phyloP scores from a whole-genome alignment of 352 stramenopile species.

The Detonula confervacea region DNA sequence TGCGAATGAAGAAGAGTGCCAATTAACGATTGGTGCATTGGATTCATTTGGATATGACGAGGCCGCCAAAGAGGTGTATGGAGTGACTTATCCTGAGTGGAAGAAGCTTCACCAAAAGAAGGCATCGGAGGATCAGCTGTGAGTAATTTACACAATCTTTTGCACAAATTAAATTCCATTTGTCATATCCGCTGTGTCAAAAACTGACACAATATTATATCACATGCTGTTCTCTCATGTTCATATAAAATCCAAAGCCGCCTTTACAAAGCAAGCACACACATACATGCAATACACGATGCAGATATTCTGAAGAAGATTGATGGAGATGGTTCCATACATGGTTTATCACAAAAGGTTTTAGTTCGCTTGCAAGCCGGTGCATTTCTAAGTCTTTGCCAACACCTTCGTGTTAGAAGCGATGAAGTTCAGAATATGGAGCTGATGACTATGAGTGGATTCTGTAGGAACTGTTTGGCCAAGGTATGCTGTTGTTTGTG shows the following conservation, averaged over 20 bases:
- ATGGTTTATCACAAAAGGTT: conserved; percentile 30
- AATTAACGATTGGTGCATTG: conserved; percentile 19
- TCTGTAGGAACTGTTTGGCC: conserved; percentile 87
- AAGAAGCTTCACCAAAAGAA: conserved; percentile 69
- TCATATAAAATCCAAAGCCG: conserved; percentile 27
- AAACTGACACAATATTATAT: too few species aligned
- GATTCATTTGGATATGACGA: conserved; percentile 59
- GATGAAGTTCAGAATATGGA: conserved; percentile 86
- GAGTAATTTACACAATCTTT: conserved; percentile 21
- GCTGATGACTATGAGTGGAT: conserved; percentile 84
- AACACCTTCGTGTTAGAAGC: conserved; percentile 77
- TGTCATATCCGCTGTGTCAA: too few species aligned
- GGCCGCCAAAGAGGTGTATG: conserved; percentile 68
- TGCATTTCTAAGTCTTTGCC: conserved; percentile 79
- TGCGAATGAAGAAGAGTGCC: conserved; percentile 14
- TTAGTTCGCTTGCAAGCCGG: conserved; percentile 69
- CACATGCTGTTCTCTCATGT: too few species aligned
- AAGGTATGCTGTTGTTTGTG: conserved; percentile 68
- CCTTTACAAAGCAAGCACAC: conserved; percentile 43
- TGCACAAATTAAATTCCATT: too few species aligned
- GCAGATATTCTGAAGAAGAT: conserved; percentile 40
- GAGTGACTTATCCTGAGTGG: conserved; percentile 62
- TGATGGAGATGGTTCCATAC: conserved; percentile 1
- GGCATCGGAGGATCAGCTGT: conserved; percentile 68
- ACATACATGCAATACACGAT: conserved; percentile 52